These are phyloP conservation scores for Xylaria cubensis DNA, from an alignment of 495 filamentous ascomycete genomes.

Conservation along the genomic window DNA sequence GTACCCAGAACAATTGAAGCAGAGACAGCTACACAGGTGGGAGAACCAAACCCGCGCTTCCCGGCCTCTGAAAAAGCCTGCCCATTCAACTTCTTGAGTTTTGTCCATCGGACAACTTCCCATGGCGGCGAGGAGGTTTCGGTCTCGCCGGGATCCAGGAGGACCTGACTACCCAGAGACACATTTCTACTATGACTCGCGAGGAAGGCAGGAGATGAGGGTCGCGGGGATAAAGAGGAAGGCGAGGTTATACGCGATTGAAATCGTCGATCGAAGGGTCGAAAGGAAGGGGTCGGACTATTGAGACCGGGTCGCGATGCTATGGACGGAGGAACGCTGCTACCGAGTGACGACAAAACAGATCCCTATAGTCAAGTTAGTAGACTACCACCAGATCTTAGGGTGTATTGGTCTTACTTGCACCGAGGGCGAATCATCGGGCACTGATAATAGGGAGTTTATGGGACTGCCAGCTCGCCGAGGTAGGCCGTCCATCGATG, in stretches of 20 bases:
- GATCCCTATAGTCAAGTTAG: conserved; percentile 68
- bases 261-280: conserved; percentile 94
- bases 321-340: conserved; percentile 60
- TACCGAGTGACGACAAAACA: conserved; percentile 75
- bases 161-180: conserved; percentile 66
- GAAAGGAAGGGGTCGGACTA: conserved; percentile 78
- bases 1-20: conserved; percentile 91
- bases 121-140: conserved; percentile 80
- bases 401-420: conserved; percentile 63
- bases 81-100: conserved; percentile 83
- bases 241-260: conserved; percentile 78
- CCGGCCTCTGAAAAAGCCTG: conserved; percentile 95
- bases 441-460: conserved; percentile 67
- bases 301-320: conserved; percentile 54
- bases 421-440: conserved; percentile 88
- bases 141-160: conserved; percentile 62
- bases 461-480: conserved; percentile 53
- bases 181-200: conserved; percentile 77
- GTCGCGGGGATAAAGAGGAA: conserved; percentile 63
- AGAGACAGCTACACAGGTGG: conserved; percentile 89
- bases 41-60: conserved; percentile 88
- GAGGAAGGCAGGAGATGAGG: conserved; percentile 81
- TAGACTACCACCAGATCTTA: conserved; percentile 39
- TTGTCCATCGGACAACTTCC: conserved; percentile 98
- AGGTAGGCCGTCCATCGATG: conserved; percentile 45